A percentile compares a stretch with the other conserved stretches of the same genome.
Evolutionary conservation across 257 asterid species (phyloP).

Genomic region (Fraxinus excelsior): DNA sequence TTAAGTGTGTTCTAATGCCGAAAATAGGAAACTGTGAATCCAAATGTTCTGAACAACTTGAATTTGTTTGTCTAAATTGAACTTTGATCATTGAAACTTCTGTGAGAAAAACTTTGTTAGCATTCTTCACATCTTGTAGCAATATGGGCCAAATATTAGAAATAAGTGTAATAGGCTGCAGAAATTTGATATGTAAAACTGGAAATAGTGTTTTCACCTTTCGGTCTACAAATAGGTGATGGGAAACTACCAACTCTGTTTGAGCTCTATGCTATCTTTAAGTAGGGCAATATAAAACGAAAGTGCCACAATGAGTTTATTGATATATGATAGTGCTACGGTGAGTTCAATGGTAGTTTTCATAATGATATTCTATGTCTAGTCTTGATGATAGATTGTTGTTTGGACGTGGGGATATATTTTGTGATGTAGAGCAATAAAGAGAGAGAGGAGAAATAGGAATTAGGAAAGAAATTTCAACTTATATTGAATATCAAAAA

Average conservation of each 20-base stretch:
- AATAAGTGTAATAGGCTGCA: not conserved
- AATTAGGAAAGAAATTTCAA: not conserved
- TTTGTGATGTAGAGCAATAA: not conserved
- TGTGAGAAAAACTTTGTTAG: not conserved
- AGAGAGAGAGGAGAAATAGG: not conserved
- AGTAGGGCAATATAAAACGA: not conserved
- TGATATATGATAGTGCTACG: not conserved
- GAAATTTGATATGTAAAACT: not conserved
- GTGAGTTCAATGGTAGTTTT: not conserved
- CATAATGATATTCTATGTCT: too few relatives aligned
- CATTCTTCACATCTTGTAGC: conserved; percentile 15
- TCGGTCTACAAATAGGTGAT: not conserved
- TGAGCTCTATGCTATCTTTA: not conserved
- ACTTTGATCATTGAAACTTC: not conserved
- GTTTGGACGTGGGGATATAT: not conserved
- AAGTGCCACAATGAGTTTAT: conserved; percentile 1
- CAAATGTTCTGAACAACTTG: not conserved
- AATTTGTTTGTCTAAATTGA: not conserved
- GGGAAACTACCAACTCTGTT: not conserved
- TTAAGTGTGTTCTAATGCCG: not conserved
- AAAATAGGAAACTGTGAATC: not conserved
- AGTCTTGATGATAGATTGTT: not conserved
- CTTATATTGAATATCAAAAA: not conserved
- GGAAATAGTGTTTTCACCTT: not conserved
- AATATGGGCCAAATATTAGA: not conserved